A percentile compares a stretch with the other conserved stretches of the same genome.
phyloP scores from a whole-genome alignment of 2,329 filamentous ascomycete species.

The Aspergillus eucalypticola region DNA sequence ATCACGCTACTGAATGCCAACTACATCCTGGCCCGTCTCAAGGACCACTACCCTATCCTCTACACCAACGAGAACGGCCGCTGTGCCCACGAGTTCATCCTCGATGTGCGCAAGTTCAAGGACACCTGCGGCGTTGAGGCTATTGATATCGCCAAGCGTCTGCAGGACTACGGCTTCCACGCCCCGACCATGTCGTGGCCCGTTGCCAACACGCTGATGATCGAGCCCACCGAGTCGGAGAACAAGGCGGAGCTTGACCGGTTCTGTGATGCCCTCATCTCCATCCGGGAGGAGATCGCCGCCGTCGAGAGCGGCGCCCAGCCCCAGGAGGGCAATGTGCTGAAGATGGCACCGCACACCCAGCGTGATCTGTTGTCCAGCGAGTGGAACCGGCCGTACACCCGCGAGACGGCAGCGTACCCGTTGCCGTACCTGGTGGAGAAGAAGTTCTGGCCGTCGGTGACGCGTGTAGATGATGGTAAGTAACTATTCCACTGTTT shows the following conservation, averaged over 20 bases:
- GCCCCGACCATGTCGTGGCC: constrained; percentile 97
- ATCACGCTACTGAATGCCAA: constrained; percentile 95
- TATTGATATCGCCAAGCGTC: constrained; percentile 92
- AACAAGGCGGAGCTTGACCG: constrained; percentile 89
- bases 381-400: constrained; percentile 83
- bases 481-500: constrained; percentile 42
- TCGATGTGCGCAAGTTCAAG: constrained; percentile 83
- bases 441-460: constrained; percentile 97
- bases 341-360: constrained; percentile 87
- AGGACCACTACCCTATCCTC: constrained; percentile 83
- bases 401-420: constrained; percentile 80
- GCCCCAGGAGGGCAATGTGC: constrained; percentile 74
- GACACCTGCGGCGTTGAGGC: constrained; percentile 81
- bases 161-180: constrained; percentile 97
- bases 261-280: constrained; percentile 86
- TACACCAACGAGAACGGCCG: constrained; percentile 87
- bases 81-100: constrained; percentile 96
- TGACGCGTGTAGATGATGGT: constrained; percentile 86
- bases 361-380: constrained; percentile 74
- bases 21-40: constrained; percentile 87
- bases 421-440: constrained; percentile 78
- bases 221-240: constrained; percentile 94
- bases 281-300: constrained; percentile 80
- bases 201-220: constrained; percentile 93
- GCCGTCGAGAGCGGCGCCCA: constrained; percentile 77